Percentiles rank a stretch among this genome's conserved stretches.
phyloP scores from a whole-genome alignment of 192 early-diverging fungal species.

The Backusella tuberculispora region DNA sequence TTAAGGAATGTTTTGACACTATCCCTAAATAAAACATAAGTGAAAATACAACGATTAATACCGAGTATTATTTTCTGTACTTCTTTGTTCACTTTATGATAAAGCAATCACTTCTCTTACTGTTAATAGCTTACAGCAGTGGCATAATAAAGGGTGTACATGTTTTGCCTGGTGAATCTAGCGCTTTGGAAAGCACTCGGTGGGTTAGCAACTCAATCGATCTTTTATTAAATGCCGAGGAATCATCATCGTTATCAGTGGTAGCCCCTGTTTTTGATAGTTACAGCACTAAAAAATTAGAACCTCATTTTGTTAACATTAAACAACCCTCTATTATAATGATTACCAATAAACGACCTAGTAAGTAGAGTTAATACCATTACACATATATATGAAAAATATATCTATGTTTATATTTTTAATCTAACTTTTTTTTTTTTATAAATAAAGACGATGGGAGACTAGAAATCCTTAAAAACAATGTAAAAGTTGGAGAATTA shows the following conservation, averaged over 20 bases:
- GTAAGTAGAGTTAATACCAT: neutral
- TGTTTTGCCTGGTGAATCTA: neutral
- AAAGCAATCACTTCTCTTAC: neutral
- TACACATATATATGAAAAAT: neutral
- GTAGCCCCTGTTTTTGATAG: neutral
- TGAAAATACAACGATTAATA: neutral
- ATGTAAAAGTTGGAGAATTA: neutral
- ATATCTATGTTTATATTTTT: neutral
- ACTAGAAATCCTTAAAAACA: neutral
- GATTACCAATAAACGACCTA: neutral
- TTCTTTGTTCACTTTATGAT: neutral
- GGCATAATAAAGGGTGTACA: neutral
- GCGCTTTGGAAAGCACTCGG: neutral
- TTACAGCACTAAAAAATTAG: neutral
- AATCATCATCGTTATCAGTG: neutral
- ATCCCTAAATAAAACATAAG: neutral
- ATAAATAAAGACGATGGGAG: neutral
- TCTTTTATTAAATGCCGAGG: neutral
- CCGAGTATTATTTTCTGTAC: neutral
- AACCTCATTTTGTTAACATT: neutral
- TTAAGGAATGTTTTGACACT: neutral
- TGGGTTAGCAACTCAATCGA: neutral
- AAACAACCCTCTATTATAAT: neutral
- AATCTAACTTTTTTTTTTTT: too few relatives aligned
- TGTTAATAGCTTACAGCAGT: neutral